Percentiles rank a stretch among this genome's conserved stretches.
Conservation (phyloP, 2,329 filamentous ascomycete species). For the Colletotrichum acutatum region DNA sequence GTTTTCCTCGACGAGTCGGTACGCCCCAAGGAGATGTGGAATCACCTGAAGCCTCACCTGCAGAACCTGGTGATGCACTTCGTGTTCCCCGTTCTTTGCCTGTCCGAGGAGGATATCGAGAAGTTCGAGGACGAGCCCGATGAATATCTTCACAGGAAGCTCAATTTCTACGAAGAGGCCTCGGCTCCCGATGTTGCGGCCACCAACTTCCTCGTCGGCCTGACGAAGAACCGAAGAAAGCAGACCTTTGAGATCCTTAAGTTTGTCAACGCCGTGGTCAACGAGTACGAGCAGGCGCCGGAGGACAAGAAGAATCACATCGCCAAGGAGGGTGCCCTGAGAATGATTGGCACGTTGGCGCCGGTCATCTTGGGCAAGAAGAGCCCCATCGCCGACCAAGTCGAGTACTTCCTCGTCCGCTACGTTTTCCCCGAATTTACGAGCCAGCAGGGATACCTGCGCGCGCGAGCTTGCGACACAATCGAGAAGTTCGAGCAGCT, state of each 20-base stretch:
- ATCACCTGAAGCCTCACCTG: slow-evolving; percentile 90
- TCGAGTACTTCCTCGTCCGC: slow-evolving; percentile 97
- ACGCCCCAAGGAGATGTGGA: slow-evolving; percentile 97
- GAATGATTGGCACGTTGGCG: slow-evolving; percentile 96
- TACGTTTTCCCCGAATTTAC: slow-evolving; percentile 99
- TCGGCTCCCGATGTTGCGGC: slow-evolving; percentile 95
- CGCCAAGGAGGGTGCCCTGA: slow-evolving; percentile 94
- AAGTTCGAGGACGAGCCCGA: slow-evolving; percentile 94
- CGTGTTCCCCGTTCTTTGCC: slow-evolving; percentile 93
- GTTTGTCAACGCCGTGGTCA: slow-evolving; percentile 95
- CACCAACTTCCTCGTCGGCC: slow-evolving; percentile 93
- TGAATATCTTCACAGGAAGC: slow-evolving; percentile 95
- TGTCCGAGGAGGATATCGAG: slow-evolving; percentile 91
- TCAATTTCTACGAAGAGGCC: slow-evolving; percentile 98
- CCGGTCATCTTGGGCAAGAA: slow-evolving; percentile 97
- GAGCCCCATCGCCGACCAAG: slow-evolving; percentile 96
- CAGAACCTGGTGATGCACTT: slow-evolving; percentile 94
- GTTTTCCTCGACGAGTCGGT: slow-evolving; percentile 98
- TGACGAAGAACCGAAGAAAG: slow-evolving; percentile 94
- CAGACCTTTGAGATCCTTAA: slow-evolving; percentile 95
- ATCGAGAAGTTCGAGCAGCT: slow-evolving; percentile 98
- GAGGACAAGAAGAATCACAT: slow-evolving; percentile 93
- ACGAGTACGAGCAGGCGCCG: slow-evolving; percentile 85
- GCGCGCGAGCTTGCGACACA: slow-evolving; percentile 94
- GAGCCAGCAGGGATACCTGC: slow-evolving; percentile 89